Conservation (phyloP, 225 moss, liverwort and hornwort species). For the Sphagnum contortum region DNA sequence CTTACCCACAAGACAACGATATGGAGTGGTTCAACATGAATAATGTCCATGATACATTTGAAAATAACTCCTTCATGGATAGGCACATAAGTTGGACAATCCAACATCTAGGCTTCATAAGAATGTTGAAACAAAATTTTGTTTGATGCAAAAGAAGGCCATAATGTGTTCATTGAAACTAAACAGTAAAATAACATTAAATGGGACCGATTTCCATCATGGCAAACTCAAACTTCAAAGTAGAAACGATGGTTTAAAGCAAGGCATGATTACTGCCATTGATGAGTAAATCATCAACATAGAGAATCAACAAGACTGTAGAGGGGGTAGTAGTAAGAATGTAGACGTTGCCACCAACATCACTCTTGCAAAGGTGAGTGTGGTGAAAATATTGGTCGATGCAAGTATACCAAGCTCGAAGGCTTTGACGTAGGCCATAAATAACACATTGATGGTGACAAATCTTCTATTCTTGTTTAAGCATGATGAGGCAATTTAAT, state of each 20-base stretch:
- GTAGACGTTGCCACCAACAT: neutral
- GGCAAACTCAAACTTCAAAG: neutral
- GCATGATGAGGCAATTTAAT: neutral
- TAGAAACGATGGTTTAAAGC: neutral
- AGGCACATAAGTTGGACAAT: neutral
- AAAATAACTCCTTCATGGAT: neutral
- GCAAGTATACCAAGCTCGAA: neutral
- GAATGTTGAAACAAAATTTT: neutral
- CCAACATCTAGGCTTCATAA: neutral
- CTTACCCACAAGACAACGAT: neutral
- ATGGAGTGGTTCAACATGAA: neutral
- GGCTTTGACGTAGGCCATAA: neutral
- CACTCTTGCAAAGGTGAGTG: neutral
- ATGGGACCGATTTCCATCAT: neutral
- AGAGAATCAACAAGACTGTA: neutral
- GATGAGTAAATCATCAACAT: neutral
- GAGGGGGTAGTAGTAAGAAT: too few species aligned
- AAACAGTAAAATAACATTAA: neutral
- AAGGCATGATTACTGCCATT: neutral
- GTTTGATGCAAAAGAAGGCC: neutral
- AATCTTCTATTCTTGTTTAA: accelerated
- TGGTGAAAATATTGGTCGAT: neutral
- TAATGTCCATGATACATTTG: neutral
- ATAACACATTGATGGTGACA: neutral
- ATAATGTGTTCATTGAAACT: neutral